Base-by-base conservation (phyloP, 1,284 basidiomycete genomes). In the Anthracocystis setariae region DNA sequence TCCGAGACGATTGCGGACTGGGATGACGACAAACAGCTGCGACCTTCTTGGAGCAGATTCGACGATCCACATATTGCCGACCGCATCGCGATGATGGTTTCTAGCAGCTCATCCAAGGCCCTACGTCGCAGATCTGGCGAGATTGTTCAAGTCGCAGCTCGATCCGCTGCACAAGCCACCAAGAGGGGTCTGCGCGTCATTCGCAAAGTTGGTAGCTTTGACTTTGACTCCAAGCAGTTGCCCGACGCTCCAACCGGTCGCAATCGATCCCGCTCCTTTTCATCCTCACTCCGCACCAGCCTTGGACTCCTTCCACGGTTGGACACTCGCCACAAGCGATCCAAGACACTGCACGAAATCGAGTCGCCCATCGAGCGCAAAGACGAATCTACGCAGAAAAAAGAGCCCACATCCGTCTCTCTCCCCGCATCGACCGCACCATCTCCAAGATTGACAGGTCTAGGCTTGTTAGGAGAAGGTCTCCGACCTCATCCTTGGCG, bases 201-300 rank as follows among this genome's bases (percentile, higher is more conserved):
- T 15, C 63, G 68, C 24, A 51, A 62, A 59, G 68, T 63, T 7
- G 68, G 68, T 20, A 66, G 63, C 42, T 71, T 71, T 27, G 68
- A 71, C 37, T 62, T 71, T 39, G 63, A 54, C 13, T 42, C 40
- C 18, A 71, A 54, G 29, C n/a, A 29, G 8, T 55, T 45, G n/a
- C 27, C 32, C 13, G 37, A 52, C 8, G 37, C 29, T 9, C 27
- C 40, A 3, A 51, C 25, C 24, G 33, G 48, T 13, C 52, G 47
- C 37, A 49, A 47, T 17, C 60, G 60, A 12, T 56, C 63, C 24
- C 63, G 63, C 3, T 71, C 68, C 43, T 66, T 59, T 51, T 71
- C 68, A 7, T 71, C 68, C 9, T 50, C 68, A 25, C 54, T 71
- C 10, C 12, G 62, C 8, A 48, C 58, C 25, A 63, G 46, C 12